Conservation (phyloP, 345 rosid species). For the Pugionium cornutum region DNA sequence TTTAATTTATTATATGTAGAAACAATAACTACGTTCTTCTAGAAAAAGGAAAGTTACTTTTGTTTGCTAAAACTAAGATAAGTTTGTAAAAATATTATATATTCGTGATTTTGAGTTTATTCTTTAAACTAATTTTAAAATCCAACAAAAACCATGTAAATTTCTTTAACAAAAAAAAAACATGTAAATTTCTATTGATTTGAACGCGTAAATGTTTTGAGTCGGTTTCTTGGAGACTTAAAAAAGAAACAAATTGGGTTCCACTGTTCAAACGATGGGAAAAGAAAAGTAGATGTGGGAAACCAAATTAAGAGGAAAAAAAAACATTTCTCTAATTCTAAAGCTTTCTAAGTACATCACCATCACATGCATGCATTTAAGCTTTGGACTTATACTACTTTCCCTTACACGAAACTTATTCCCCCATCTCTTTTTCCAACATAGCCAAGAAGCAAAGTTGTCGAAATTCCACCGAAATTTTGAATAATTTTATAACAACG, state of each 20-base stretch:
- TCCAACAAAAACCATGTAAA: background rate
- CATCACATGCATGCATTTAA: constrained; percentile 44
- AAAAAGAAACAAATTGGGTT: constrained; percentile 5
- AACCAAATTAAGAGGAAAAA: constrained; percentile 27
- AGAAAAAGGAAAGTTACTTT: constrained; percentile 5
- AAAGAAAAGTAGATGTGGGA: constrained; percentile 17
- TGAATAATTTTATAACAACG: constrained; percentile 11
- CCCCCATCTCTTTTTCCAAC: constrained; percentile 28
- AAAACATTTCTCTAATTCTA: constrained; percentile 30
- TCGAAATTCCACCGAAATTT: constrained; percentile 23
- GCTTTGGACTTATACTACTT: constrained; percentile 42
- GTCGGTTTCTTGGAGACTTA: constrained; percentile 24
- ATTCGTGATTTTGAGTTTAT: background rate
- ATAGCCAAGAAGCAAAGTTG: constrained; percentile 36
- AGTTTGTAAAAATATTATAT: background rate
- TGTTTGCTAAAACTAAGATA: background rate
- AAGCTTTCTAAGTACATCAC: constrained; percentile 27
- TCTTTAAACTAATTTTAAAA: background rate
- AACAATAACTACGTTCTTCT: constrained; percentile 15
- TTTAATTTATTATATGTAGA: constrained; percentile 20
- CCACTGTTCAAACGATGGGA: constrained; percentile 34
- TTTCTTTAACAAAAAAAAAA: background rate
- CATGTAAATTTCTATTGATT: constrained; percentile 2
- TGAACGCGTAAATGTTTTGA: constrained; percentile 23
- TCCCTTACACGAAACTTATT: constrained; percentile 41